These are phyloP conservation scores for Trichocomaceae sp. DNA, from an alignment of 2,329 filamentous ascomycete species.

Conservation along the genomic window DNA sequence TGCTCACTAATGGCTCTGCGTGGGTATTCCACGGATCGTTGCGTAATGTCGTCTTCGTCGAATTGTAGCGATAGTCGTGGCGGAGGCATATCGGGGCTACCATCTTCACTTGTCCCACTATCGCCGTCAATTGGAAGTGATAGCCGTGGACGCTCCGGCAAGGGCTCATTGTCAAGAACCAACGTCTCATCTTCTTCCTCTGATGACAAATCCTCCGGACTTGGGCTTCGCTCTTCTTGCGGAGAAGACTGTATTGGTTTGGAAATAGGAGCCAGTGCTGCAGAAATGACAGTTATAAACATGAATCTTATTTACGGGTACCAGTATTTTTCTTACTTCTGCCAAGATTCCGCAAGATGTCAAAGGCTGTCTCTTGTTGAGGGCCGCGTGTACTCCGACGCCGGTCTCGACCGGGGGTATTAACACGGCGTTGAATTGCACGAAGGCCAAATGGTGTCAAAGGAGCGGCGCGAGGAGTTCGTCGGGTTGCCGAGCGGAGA, in stretches of 20 bases:
- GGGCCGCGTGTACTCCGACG: slow-evolving; percentile 42
- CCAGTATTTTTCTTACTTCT: slow-evolving; percentile 32
- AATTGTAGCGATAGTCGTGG: slow-evolving; percentile 37
- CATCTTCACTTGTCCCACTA: slow-evolving; percentile 40
- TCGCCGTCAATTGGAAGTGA: slow-evolving; percentile 44
- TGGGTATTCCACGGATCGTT: slow-evolving; percentile 38
- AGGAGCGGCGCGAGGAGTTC: slow-evolving; percentile 38
- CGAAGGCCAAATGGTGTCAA: slow-evolving; percentile 51
- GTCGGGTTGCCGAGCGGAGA: slow-evolving; percentile 28
- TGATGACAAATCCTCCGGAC: slow-evolving; percentile 11
- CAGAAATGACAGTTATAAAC: slow-evolving; percentile 2
- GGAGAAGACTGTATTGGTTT: slow-evolving; percentile 44
- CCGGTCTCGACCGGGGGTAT: slow-evolving; percentile 45
- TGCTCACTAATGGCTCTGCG: slow-evolving; percentile 35
- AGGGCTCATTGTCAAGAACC: slow-evolving; percentile 43
- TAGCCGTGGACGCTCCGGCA: slow-evolving; percentile 35
- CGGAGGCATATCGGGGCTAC: slow-evolving; percentile 27
- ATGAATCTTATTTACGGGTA: background rate
- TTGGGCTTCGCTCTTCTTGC: slow-evolving; percentile 24
- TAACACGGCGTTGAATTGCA: slow-evolving; percentile 49
- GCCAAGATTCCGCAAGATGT: slow-evolving; percentile 48
- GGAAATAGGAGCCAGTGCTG: slow-evolving; percentile 46
- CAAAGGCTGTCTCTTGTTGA: slow-evolving; percentile 50
- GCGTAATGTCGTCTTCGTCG: slow-evolving; percentile 42
- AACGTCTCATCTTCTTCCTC: slow-evolving; percentile 35